Percentiles rank a stretch among this genome's conserved stretches.
Evolutionary conservation across 768 basidiomycete genomes (phyloP).

Genomic region (Amanita phalloides): DNA sequence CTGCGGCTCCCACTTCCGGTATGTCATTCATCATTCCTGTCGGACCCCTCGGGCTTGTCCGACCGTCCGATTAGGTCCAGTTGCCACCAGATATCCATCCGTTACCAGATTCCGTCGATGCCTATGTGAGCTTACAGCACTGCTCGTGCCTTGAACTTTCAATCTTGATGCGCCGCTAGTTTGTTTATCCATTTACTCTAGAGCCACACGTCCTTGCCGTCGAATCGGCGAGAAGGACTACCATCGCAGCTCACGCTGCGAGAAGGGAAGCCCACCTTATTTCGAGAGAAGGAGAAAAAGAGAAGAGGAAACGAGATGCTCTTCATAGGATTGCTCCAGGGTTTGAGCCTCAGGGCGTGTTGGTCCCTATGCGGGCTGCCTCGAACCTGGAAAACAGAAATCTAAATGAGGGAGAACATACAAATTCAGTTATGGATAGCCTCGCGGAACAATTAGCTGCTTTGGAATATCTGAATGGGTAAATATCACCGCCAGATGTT

Average conservation of each 20-base stretch:
- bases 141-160: neutral
- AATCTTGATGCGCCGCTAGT: constrained; percentile 35
- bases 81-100: constrained; percentile 91
- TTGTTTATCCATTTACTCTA: constrained; percentile 92
- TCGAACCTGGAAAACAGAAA: neutral
- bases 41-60: neutral
- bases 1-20: constrained; percentile 80
- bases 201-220: constrained; percentile 76
- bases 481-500: no score
- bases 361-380: constrained; percentile 39
- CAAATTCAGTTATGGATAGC: constrained; percentile 66
- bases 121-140: constrained; percentile 49
- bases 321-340: constrained; percentile 76
- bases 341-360: constrained; percentile 56
- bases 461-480: constrained; percentile 31
- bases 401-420: constrained; percentile 11
- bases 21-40: constrained; percentile 9
- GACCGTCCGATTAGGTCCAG: constrained; percentile 44
- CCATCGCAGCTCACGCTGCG: constrained; percentile 52
- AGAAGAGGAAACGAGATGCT: constrained; percentile 51
- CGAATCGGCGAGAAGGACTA: constrained; percentile 60
- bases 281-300: constrained; percentile 70
- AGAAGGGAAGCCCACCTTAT: constrained; percentile 64
- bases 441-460: constrained; percentile 74
- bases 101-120: constrained; percentile 78